These are phyloP conservation scores for Thielaviopsis punctulata DNA, from an alignment of 2,329 filamentous ascomycete species.

Conservation along the genomic window DNA sequence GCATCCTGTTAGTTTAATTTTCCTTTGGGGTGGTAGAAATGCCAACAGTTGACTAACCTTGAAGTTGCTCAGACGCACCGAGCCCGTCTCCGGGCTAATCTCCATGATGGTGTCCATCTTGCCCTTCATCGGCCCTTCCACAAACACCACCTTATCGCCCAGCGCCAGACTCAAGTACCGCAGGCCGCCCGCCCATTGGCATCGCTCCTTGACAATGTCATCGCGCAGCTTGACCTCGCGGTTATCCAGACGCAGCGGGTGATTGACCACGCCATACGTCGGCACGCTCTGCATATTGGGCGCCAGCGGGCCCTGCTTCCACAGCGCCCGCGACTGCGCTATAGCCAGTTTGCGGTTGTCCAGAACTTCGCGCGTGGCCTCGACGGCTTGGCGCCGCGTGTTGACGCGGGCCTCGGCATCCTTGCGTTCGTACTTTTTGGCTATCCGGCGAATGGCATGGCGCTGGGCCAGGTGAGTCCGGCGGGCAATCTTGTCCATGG, in stretches of 20 bases:
- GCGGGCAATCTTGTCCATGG: conserved; percentile 55
- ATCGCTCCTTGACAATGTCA: conserved; percentile 25
- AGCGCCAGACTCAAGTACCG: conserved; percentile 43
- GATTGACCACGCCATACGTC: conserved; percentile 36
- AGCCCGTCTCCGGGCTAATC: conserved; percentile 36
- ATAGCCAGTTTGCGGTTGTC: conserved; percentile 15
- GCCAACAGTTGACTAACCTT: conserved; percentile 33
- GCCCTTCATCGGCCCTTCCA: conserved; percentile 63
- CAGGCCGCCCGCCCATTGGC: conserved; percentile 37
- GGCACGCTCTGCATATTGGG: conserved; percentile 56
- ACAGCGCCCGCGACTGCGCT: conserved; percentile 43
- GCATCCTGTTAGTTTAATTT: conserved; percentile 16
- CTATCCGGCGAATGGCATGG: conserved; percentile 34
- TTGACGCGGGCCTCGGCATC: conserved; percentile 18
- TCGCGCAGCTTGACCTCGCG: conserved; percentile 17
- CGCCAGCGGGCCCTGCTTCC: conserved; percentile 59
- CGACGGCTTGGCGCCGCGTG: conserved; percentile 17
- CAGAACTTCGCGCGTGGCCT: conserved; percentile 16
- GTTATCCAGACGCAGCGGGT: conserved; percentile 13
- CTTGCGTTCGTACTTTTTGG: conserved; percentile 22
- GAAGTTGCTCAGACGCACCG: conserved; percentile 42
- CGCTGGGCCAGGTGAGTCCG: conserved; percentile 50
- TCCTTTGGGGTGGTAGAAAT: conserved; percentile 15
- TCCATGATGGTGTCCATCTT: conserved; percentile 58
- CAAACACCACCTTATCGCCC: conserved; percentile 67